A percentile compares a stretch with the other conserved stretches of the same genome.
Evolutionary conservation across 2,329 filamentous ascomycete species (phyloP).

Genomic region (Claviceps paspali): DNA sequence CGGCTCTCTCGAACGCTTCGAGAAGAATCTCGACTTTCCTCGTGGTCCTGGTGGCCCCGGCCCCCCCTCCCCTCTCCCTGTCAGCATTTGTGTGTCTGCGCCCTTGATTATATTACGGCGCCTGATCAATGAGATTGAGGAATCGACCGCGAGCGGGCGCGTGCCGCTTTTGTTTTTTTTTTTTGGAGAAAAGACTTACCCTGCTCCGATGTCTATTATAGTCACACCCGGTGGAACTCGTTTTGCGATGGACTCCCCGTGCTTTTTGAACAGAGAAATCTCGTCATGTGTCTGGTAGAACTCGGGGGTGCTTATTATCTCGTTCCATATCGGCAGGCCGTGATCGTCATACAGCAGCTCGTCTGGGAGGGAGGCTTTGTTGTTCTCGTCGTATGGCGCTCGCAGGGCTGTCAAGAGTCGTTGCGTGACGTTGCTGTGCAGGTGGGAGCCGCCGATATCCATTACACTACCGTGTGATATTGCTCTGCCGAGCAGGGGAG

Average conservation of each 20-base stretch:
- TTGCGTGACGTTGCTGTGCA: slow-evolving; percentile 15
- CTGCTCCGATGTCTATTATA: slow-evolving; percentile 26
- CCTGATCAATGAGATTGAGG: too few relatives aligned
- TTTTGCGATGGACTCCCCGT: slow-evolving; percentile 20
- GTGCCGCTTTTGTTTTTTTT: too few relatives aligned
- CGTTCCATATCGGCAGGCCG: slow-evolving; percentile 24
- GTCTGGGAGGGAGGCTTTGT: slow-evolving; percentile 20
- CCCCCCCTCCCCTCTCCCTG: too few relatives aligned
- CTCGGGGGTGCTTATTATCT: slow-evolving; percentile 23
- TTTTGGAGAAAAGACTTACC: slow-evolving; percentile 22
- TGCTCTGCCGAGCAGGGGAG: background rate
- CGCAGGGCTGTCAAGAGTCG: slow-evolving; percentile 14
- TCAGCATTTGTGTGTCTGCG: too few relatives aligned
- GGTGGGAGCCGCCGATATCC: slow-evolving; percentile 23
- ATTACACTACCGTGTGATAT: slow-evolving; percentile 17
- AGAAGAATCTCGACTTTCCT: slow-evolving; percentile 25
- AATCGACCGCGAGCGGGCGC: too few relatives aligned
- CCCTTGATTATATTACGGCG: too few relatives aligned
- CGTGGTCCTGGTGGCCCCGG: slow-evolving; percentile 18
- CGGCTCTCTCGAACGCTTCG: slow-evolving; percentile 17
- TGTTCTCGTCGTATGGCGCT: slow-evolving; percentile 10
- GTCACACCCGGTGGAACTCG: slow-evolving; percentile 16
- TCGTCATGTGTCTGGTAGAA: slow-evolving; percentile 28
- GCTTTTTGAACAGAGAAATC: slow-evolving; percentile 19
- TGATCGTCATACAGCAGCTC: slow-evolving; percentile 25